A percentile compares a stretch with the other conserved stretches of the same genome.
Evolutionary conservation across 2,329 filamentous ascomycete genomes (phyloP).

Genomic region (Fusarium oxysporum): DNA sequence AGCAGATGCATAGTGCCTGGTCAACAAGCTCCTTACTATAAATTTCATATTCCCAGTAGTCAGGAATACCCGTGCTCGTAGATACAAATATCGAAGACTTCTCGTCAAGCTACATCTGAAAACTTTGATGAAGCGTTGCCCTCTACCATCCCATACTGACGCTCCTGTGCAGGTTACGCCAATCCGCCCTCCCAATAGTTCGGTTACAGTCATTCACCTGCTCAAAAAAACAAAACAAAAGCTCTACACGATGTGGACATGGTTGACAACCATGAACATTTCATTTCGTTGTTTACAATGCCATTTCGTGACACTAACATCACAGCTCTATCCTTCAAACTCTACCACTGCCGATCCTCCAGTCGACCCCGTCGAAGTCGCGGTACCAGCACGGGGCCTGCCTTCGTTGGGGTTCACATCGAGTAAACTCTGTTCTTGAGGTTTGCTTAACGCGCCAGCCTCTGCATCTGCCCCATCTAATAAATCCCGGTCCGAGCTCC

Average conservation of each 20-base stretch:
- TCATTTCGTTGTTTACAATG: slow-evolving; percentile 31
- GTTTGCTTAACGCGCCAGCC: slow-evolving; percentile 61
- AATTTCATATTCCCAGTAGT: background rate
- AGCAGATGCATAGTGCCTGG: background rate
- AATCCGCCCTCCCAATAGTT: slow-evolving; percentile 16
- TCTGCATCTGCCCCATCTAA: slow-evolving; percentile 80
- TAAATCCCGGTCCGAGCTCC: slow-evolving; percentile 75
- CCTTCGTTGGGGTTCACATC: slow-evolving; percentile 48
- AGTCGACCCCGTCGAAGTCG: slow-evolving; percentile 46
- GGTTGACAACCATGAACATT: slow-evolving; percentile 22
- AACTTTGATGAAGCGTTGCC: slow-evolving; percentile 2
- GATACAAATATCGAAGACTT: slow-evolving; percentile 3
- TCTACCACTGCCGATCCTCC: slow-evolving; percentile 55
- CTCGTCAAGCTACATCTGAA: background rate
- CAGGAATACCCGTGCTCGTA: background rate
- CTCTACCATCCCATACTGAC: slow-evolving; percentile 7
- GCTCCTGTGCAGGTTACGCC: slow-evolving; percentile 19
- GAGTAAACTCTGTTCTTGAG: slow-evolving; percentile 50
- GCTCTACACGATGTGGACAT: slow-evolving; percentile 19
- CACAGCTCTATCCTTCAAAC: slow-evolving; percentile 52
- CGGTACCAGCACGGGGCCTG: slow-evolving; percentile 43
- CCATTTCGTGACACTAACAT: slow-evolving; percentile 1
- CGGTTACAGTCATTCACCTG: slow-evolving; percentile 11
- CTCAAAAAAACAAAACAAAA: background rate
- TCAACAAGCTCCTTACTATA: background rate